phyloP scores from a whole-genome alignment of 116 monocot genomes.

The Trichopus zeylanicus region DNA sequence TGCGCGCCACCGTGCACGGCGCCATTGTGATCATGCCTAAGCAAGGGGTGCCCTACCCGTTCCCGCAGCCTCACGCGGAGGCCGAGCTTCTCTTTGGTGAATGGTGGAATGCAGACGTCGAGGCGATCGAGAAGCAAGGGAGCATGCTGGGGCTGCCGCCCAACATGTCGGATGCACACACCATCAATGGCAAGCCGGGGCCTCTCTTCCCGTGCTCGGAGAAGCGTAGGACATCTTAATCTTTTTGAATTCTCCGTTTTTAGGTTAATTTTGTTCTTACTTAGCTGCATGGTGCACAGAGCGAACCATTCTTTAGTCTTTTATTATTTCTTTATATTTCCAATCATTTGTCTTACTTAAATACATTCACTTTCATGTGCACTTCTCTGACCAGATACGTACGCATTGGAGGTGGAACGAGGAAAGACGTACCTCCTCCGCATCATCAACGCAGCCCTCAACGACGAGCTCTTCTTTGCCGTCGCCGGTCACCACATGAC shows the following conservation, averaged over 20 bases:
- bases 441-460: slow-evolving; percentile 60
- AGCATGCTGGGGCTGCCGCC: slow-evolving; percentile 46
- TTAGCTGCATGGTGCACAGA: too few relatives aligned
- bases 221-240: slow-evolving; percentile 20
- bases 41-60: slow-evolving; percentile 44
- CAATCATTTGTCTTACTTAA: too few relatives aligned
- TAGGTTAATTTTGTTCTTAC: too few relatives aligned
- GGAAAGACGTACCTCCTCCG: slow-evolving; percentile 59
- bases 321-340: too few relatives aligned
- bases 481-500: slow-evolving; percentile 61
- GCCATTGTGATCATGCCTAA: slow-evolving; percentile 60
- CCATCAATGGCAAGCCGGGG: slow-evolving; percentile 79
- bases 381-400: slow-evolving; percentile 68
- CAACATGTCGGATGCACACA: slow-evolving; percentile 67
- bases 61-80: slow-evolving; percentile 45
- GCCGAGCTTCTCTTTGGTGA: slow-evolving; percentile 51
- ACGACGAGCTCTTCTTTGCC: slow-evolving; percentile 65
- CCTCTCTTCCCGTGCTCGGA: slow-evolving; percentile 57
- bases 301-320: too few relatives aligned
- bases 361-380: too few relatives aligned
- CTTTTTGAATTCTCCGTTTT: too few relatives aligned
- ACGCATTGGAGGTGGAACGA: slow-evolving; percentile 38
- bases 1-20: slow-evolving; percentile 62
- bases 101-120: slow-evolving; percentile 75
- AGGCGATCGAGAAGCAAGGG: slow-evolving; percentile 34